Evolutionary conservation across 2,329 filamentous ascomycete genomes (phyloP).

Genomic region (Phaeomoniella chlamydospora): DNA sequence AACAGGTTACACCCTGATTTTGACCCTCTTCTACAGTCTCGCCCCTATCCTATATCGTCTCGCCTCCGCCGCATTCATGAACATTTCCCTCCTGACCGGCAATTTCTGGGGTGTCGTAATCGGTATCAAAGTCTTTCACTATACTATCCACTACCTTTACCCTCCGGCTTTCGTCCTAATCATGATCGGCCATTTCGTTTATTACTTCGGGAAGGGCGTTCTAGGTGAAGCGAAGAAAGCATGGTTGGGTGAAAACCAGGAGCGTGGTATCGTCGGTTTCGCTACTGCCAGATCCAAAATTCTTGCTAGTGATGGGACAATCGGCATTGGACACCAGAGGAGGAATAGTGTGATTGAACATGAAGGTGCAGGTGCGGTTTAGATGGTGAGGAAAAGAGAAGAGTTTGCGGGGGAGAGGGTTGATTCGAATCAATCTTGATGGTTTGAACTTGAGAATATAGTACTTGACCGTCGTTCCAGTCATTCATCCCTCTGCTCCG

Average conservation of each 20-base stretch:
- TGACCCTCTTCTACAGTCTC: constrained; percentile 74
- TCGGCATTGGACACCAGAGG: background rate
- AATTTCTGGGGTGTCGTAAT: constrained; percentile 98
- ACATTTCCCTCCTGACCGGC: constrained; percentile 82
- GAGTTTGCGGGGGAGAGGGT: no score
- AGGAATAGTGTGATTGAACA: constrained; percentile 2
- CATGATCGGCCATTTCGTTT: constrained; percentile 68
- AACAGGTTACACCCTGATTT: constrained; percentile 73
- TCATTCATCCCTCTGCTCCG: no score
- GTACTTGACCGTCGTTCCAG: no score
- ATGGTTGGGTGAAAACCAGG: constrained; percentile 82
- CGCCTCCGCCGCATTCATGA: constrained; percentile 85
- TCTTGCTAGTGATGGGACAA: background rate
- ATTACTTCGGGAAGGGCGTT: constrained; percentile 71
- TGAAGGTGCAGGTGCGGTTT: background rate
- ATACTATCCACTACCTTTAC: constrained; percentile 75
- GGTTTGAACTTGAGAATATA: no score
- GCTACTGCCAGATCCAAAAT: constrained; percentile 76
- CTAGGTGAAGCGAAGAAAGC: constrained; percentile 87
- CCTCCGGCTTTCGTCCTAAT: constrained; percentile 92
- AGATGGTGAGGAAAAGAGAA: no score
- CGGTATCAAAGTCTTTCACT: constrained; percentile 72
- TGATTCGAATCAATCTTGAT: no score
- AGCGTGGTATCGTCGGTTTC: constrained; percentile 61
- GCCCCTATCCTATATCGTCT: constrained; percentile 82